phyloP scores from a whole-genome alignment of 106 monocot species.

The Dendrobium nobile region DNA sequence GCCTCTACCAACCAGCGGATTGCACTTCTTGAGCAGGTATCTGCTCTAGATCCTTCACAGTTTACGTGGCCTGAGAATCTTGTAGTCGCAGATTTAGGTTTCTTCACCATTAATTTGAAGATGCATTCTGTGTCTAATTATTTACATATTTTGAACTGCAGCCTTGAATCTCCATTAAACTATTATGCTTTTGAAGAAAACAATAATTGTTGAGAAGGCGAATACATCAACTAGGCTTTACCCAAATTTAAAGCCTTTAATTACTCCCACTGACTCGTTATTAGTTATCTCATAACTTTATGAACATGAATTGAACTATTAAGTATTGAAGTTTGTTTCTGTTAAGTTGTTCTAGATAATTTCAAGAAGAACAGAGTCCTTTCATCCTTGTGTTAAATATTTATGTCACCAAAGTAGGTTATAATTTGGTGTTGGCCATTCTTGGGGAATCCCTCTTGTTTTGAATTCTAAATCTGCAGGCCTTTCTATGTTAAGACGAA shows the following conservation, averaged over 20 bases:
- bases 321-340: not conserved
- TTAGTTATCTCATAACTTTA: not conserved
- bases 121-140: not conserved
- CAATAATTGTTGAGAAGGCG: not conserved
- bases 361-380: not conserved
- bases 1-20: slow-evolving; percentile 67
- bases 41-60: not conserved
- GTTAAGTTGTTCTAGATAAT: not conserved
- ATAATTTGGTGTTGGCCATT: not conserved
- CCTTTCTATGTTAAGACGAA: not conserved
- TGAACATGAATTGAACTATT: not conserved
- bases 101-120: not conserved
- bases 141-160: not conserved
- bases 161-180: not conserved
- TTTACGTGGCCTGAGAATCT: not conserved
- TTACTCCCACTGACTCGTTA: not conserved
- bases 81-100: not conserved
- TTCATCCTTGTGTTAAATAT: not conserved
- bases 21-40: slow-evolving; percentile 70
- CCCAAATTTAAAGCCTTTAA: not conserved
- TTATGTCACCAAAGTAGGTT: not conserved
- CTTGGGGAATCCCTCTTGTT: not conserved
- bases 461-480: not conserved
- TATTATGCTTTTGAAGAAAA: not conserved
- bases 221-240: not conserved